These are phyloP conservation scores for Pichia sp. DNA, from an alignment of 1,139 yeast genomes.

Conservation along the genomic window DNA sequence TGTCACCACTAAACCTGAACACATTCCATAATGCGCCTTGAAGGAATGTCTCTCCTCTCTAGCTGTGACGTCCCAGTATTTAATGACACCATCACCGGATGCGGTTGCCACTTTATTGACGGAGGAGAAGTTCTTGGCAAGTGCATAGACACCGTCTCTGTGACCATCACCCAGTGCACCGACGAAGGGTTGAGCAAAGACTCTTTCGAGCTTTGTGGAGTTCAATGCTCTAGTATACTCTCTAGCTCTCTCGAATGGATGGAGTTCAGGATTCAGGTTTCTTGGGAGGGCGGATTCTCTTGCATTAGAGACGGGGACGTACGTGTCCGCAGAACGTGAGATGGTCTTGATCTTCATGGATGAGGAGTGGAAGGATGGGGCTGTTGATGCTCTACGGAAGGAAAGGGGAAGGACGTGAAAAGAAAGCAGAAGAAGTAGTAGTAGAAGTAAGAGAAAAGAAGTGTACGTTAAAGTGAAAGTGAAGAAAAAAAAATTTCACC, in stretches of 20 bases:
- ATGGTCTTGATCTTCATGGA: slow-evolving; percentile 81
- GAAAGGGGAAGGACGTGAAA: too few species aligned
- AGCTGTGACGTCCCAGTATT: slow-evolving; percentile 82
- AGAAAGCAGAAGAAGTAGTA: neutral
- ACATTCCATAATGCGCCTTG: slow-evolving; percentile 88
- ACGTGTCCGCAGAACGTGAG: slow-evolving; percentile 82
- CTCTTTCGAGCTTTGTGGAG: slow-evolving; percentile 90
- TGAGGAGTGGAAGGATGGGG: neutral
- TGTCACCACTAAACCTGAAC: slow-evolving; percentile 79
- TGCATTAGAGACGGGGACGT: slow-evolving; percentile 85
- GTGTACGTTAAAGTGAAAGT: neutral
- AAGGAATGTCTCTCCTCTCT: slow-evolving; percentile 70
- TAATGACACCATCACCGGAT: slow-evolving; percentile 90
- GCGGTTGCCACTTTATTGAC: slow-evolving; percentile 82
- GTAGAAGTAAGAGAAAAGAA: too few species aligned
- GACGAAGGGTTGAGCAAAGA: slow-evolving; percentile 96
- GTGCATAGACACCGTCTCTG: slow-evolving; percentile 86
- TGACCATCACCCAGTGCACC: slow-evolving; percentile 96
- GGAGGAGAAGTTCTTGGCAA: slow-evolving; percentile 70
- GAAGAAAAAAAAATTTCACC: neutral
- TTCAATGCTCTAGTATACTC: slow-evolving; percentile 93
- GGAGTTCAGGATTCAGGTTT: slow-evolving; percentile 88
- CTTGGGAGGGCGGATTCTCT: slow-evolving; percentile 86
- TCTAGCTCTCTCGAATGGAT: slow-evolving; percentile 95
- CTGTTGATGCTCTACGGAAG: too few species aligned